Evolutionary conservation across 306 rosid genomes (phyloP).

Genomic region (Prunus salicina): DNA sequence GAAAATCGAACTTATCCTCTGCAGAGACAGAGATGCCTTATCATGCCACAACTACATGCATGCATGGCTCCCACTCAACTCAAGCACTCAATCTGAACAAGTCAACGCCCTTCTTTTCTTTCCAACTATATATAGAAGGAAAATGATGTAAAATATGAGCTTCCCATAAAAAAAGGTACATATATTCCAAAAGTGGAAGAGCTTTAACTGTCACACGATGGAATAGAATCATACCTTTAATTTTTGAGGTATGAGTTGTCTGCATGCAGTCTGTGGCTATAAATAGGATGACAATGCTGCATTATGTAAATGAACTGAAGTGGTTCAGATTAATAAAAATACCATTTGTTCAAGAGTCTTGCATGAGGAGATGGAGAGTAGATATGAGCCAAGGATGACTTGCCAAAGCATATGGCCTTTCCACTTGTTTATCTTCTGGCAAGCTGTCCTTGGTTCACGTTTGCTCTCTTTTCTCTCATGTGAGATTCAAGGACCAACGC

Average conservation of each 20-base stretch:
- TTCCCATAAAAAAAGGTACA: too few species aligned
- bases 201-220: too few species aligned
- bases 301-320: too few species aligned
- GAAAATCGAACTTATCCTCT: background rate
- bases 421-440: constrained; percentile 6
- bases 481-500: background rate
- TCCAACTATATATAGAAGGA: too few species aligned
- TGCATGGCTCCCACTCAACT: background rate
- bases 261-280: background rate
- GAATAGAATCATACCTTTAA: too few species aligned
- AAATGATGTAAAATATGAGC: too few species aligned
- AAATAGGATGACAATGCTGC: background rate
- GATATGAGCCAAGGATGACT: constrained; percentile 24
- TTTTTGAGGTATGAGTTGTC: too few species aligned
- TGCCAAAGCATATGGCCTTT: constrained; percentile 6
- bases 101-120: background rate
- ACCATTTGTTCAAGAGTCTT: background rate
- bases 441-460: constrained; percentile 23
- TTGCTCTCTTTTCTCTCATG: background rate
- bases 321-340: too few species aligned
- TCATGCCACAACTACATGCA: background rate
- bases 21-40: background rate
- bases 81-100: background rate
- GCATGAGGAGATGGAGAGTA: background rate
- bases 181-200: too few species aligned